Conservation (phyloP, 257 asterid species). For the Solanum ossicruentum region DNA sequence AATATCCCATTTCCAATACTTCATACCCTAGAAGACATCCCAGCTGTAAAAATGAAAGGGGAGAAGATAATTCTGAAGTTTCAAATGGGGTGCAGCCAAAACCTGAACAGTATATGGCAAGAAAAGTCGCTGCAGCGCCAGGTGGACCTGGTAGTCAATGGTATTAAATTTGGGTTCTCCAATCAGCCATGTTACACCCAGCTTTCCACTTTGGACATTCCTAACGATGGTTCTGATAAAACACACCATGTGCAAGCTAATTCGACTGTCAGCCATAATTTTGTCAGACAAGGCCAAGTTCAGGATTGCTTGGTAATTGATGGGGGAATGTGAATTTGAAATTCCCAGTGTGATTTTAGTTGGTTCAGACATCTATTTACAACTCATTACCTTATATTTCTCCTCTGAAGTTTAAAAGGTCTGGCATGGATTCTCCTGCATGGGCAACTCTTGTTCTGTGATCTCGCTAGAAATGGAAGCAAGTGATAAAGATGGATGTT, state of each 20-base stretch:
- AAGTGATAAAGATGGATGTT: background rate
- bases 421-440: background rate
- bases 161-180: slow-evolving; percentile 13
- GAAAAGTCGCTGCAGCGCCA: slow-evolving; percentile 38
- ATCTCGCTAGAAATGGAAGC: background rate
- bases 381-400: background rate
- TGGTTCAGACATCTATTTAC: background rate
- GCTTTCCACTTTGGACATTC: background rate
- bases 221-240: background rate
- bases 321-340: background rate
- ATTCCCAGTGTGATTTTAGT: background rate
- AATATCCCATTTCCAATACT: slow-evolving; percentile 42
- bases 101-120: slow-evolving; percentile 35
- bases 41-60: slow-evolving; percentile 28
- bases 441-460: background rate
- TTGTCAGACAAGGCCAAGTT: background rate
- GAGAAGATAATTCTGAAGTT: slow-evolving; percentile 22
- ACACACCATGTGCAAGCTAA: background rate
- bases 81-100: slow-evolving; percentile 20
- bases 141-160: slow-evolving; percentile 31
- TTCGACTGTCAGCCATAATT: background rate
- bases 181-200: background rate
- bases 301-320: background rate
- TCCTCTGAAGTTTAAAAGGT: background rate
- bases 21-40: slow-evolving; percentile 36